phyloP scores from a whole-genome alignment of 2,329 filamentous ascomycete species.

The Aaosphaeria pasadenensis region DNA sequence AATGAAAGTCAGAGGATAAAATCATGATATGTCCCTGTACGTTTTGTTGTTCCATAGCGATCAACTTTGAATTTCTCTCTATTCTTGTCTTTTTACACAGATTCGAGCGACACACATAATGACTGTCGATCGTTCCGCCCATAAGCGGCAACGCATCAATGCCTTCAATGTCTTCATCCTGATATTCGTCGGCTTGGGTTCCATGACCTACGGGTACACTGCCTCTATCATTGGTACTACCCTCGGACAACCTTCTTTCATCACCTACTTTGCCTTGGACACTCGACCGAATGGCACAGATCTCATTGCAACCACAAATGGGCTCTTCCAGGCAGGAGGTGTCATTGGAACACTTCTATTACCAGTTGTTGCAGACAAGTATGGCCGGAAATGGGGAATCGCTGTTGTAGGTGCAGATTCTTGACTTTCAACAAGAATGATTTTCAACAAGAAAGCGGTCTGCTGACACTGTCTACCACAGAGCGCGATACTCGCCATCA shows the following conservation, averaged over 20 bases:
- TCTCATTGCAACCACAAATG: constrained; percentile 14
- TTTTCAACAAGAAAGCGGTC: neutral
- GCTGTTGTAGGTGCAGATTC: constrained; percentile 7
- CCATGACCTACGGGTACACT: neutral
- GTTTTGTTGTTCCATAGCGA: neutral
- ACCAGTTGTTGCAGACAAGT: constrained; percentile 12
- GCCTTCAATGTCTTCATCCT: constrained; percentile 3
- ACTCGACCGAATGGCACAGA: constrained; percentile 11
- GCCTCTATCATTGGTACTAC: neutral
- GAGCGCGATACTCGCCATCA: constrained; percentile 17
- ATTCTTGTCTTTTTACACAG: too few species aligned
- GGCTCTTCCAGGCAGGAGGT: constrained; percentile 14
- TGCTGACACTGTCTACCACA: neutral
- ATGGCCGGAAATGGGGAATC: constrained; percentile 16
- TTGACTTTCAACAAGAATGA: neutral
- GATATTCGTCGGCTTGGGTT: neutral
- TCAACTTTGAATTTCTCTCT: too few species aligned
- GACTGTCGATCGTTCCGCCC: too few species aligned
- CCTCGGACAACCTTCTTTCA: neutral
- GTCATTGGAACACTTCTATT: constrained; percentile 13
- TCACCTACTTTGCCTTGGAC: neutral
- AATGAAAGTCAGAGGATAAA: too few species aligned
- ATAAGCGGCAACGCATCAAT: neutral
- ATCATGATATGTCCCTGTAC: neutral
- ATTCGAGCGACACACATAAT: too few species aligned